Conservation (phyloP, 768 basidiomycete genomes). For the Megacollybia marginata region DNA sequence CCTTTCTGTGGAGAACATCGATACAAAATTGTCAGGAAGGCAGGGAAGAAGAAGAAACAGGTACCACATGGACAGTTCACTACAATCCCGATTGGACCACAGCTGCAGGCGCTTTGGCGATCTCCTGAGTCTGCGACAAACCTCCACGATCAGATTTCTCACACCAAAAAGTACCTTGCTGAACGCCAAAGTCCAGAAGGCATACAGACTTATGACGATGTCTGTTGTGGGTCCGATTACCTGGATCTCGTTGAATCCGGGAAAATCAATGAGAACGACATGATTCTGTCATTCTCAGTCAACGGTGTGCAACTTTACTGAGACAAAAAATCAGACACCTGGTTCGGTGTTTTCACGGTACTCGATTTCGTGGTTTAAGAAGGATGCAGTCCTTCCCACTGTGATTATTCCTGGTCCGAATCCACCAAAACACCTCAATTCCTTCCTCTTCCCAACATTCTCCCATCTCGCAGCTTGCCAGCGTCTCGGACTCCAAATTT, state of each 20-base stretch:
- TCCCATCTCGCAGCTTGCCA: slow-evolving; percentile 20
- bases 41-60: no score
- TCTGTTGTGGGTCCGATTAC: slow-evolving; percentile 8
- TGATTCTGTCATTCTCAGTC: slow-evolving; percentile 26
- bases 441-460: slow-evolving; percentile 21
- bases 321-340: slow-evolving; percentile 23
- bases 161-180: no score
- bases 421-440: slow-evolving; percentile 23
- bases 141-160: not conserved
- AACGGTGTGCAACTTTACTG: slow-evolving; percentile 35
- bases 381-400: slow-evolving; percentile 21
- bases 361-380: slow-evolving; percentile 25
- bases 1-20: no score
- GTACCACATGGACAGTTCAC: slow-evolving; percentile 5
- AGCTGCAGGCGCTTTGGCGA: slow-evolving; percentile 16
- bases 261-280: slow-evolving; percentile 14
- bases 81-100: slow-evolving; percentile 16
- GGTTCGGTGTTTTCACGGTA: slow-evolving; percentile 31
- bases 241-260: slow-evolving; percentile 4
- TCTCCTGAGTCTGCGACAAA: slow-evolving; percentile 1
- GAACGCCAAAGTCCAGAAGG: no score
- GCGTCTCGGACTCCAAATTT: not conserved
- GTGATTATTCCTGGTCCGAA: slow-evolving; percentile 24
- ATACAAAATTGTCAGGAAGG: no score
- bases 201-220: slow-evolving; percentile 3